A percentile compares a stretch with the other conserved stretches of the same genome.
phyloP scores from a whole-genome alignment of 495 filamentous ascomycete species.

The Lineolata rhizophorae region DNA sequence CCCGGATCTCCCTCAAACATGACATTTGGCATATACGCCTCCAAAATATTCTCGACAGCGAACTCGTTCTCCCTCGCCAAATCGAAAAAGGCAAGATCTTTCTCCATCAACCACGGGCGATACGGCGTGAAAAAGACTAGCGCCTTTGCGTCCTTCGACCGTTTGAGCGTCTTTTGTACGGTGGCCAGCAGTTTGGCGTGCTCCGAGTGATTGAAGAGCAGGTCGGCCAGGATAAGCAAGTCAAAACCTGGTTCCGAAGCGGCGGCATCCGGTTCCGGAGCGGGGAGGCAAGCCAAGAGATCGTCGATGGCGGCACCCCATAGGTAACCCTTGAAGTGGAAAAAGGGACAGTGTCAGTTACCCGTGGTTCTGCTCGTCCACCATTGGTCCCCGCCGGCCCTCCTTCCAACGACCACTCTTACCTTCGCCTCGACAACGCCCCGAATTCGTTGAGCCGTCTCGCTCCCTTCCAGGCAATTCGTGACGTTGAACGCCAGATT shows the following conservation, averaged over 20 bases:
- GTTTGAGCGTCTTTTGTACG: constrained; percentile 37
- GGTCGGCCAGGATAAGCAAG: constrained; percentile 62
- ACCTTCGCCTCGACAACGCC: constrained; percentile 8
- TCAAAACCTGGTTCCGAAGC: constrained; percentile 34
- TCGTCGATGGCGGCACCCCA: constrained; percentile 44
- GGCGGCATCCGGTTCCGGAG: constrained; percentile 18
- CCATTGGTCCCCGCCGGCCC: constrained; percentile 1
- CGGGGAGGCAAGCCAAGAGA: constrained; percentile 18
- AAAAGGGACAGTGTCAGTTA: constrained; percentile 13
- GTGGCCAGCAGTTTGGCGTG: constrained; percentile 54
- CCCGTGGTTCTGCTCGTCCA: background rate
- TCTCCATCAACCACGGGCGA: constrained; percentile 66
- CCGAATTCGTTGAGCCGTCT: background rate
- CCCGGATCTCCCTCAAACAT: constrained; percentile 80
- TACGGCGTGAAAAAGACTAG: constrained; percentile 88
- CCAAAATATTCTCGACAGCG: constrained; percentile 50
- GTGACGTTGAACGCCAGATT: constrained; percentile 65
- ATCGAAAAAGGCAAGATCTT: constrained; percentile 74
- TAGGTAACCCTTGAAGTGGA: constrained; percentile 47
- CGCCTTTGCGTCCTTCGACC: constrained; percentile 31
- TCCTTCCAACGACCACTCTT: background rate
- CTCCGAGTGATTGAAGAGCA: constrained; percentile 76
- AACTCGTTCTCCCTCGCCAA: constrained; percentile 45
- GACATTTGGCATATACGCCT: constrained; percentile 58
- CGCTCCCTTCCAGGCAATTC: too few relatives aligned